Base-by-base conservation (phyloP, 2,329 filamentous ascomycete species). In the Trichoderma koningii region DNA sequence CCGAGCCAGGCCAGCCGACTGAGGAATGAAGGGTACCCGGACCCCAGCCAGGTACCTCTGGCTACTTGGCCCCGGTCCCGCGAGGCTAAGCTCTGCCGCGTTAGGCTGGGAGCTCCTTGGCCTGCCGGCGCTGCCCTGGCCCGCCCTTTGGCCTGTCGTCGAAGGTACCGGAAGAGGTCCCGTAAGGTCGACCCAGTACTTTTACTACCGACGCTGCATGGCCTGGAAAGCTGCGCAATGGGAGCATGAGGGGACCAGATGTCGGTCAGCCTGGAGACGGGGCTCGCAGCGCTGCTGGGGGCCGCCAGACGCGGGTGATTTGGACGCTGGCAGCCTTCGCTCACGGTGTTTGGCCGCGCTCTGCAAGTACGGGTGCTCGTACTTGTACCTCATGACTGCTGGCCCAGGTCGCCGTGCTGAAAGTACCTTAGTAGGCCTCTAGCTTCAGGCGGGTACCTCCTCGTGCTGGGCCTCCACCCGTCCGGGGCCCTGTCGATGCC, bases 41-140 rank as follows among this genome's bases (percentile, higher is more conserved):
- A 48, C 23, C 52, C 45, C 48, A 62, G 34, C 34, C 2, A 14
- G 34, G 34, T 38, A 38, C 12, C 34, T 38, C 34, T 12, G 34
- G 59, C 26, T 45, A 52, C 59, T 53, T 62, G 48, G 38, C 48
- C 47, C 48, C 53, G 41, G 59, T 52, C 42, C 59, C 48, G 26
- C 30, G n/a, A 42, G 38, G 59, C 59, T 62, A 62, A 53, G n/a
- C 59, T 47, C 51, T 21, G 52, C 17, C 23, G 21, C 53, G 63
- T 59, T 65, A 65, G 53, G 55, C 48, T 60, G 48, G 28, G 30
- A 65, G 64, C 64, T 55, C 52, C 64, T 66, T 63, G 59, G 64
- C 57, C 57, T 30, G 34, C 57, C 52, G 59, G 50, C 56, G 51
- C 51, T 55, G 57, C 64, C 64, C 64, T 66, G 64, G 59, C 64